Percentiles rank a stretch among this genome's conserved stretches.
Evolutionary conservation across 2,329 filamentous ascomycete genomes (phyloP).

Genomic region (Aureobasidium vineae): DNA sequence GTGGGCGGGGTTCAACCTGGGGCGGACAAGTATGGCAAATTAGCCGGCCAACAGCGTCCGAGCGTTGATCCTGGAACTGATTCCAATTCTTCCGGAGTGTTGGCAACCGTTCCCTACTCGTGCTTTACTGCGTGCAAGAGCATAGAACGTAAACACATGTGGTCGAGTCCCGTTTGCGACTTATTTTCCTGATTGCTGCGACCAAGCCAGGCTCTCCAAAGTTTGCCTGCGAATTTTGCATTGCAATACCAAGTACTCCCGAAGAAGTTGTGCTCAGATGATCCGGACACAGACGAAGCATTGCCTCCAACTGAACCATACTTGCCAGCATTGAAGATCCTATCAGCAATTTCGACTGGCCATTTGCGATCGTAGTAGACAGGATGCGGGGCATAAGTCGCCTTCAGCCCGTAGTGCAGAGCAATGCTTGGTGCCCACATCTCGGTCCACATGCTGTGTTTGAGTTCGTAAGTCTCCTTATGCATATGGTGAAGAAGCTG

Average conservation of each 20-base stretch:
- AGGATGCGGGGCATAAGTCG: not conserved
- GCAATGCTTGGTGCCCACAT: conserved; percentile 4
- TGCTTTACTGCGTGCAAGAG: conserved; percentile 14
- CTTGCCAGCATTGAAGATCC: not conserved
- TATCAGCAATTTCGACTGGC: not conserved
- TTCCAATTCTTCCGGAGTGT: not conserved
- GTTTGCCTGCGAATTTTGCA: not conserved
- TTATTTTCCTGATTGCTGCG: not conserved
- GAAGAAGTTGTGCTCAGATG: conserved; percentile 5
- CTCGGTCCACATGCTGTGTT: conserved; percentile 8
- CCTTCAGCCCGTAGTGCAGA: conserved; percentile 11
- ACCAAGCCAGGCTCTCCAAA: conserved; percentile 10
- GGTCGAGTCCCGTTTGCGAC: not conserved
- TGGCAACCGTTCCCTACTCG: not conserved
- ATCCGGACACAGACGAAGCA: not conserved
- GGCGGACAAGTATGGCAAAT: not conserved
- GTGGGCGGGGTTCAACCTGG: not conserved
- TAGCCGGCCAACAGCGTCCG: not conserved
- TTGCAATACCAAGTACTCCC: conserved; percentile 7
- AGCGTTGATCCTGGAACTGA: not conserved
- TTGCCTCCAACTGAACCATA: conserved; percentile 1
- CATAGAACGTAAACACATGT: conserved; percentile 4
- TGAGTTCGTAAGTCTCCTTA: not conserved
- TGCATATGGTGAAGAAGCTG: not conserved
- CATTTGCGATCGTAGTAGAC: conserved; percentile 8